These are phyloP conservation scores for Scutellaria minor DNA, from an alignment of 257 asterid genomes.

Conservation along the genomic window DNA sequence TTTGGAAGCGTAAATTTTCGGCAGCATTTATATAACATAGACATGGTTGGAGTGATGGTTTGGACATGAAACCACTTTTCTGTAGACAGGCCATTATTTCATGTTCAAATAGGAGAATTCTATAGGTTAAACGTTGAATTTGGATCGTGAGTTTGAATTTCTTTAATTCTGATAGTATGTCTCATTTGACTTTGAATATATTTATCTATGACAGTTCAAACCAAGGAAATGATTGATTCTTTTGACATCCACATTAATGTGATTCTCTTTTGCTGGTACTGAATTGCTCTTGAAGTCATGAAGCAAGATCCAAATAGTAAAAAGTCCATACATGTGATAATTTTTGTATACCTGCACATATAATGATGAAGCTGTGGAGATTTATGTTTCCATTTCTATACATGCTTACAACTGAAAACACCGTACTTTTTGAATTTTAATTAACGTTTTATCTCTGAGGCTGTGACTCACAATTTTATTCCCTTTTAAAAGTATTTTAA, in stretches of 20 bases:
- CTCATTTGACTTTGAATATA: not conserved
- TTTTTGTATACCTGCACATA: not conserved
- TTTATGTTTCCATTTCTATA: slow-evolving; percentile 6
- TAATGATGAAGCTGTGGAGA: slow-evolving; percentile 10
- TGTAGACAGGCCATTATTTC: slow-evolving; percentile 7
- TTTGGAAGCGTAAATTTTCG: not conserved
- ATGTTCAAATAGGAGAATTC: not conserved
- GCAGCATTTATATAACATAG: not conserved
- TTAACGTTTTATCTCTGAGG: not conserved
- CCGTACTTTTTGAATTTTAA: not conserved
- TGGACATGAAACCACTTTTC: slow-evolving; percentile 9
- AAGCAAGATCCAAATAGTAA: not conserved
- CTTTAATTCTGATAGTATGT: not conserved
- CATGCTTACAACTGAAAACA: slow-evolving; percentile 24
- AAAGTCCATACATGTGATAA: not conserved
- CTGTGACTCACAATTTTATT: not conserved
- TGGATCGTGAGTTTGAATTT: not conserved
- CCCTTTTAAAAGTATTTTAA: not conserved
- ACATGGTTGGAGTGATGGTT: slow-evolving; percentile 2
- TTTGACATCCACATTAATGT: slow-evolving; percentile 1
- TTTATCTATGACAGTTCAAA: not conserved
- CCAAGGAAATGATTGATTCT: not conserved
- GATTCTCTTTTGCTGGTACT: not conserved
- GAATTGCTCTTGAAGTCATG: not conserved
- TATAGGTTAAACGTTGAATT: not conserved